Percentiles rank a stretch among this genome's conserved stretches.
Conservation (phyloP, 331 rosid genomes). For the Quercus lobata region DNA sequence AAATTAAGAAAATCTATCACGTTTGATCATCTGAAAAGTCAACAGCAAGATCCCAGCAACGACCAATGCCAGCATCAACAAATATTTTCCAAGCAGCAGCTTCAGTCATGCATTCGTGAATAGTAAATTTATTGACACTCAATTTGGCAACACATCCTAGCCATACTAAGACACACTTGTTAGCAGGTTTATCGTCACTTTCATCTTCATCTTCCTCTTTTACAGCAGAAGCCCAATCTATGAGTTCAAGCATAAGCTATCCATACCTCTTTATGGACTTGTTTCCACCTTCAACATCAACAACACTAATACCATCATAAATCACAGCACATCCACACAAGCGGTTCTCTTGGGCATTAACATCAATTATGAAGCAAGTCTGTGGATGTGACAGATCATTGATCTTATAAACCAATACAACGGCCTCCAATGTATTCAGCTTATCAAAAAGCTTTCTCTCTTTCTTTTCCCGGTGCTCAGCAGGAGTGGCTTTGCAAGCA, state of each 20-base stretch:
- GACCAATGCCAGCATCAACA: slow-evolving; percentile 79
- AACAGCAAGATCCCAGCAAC: slow-evolving; percentile 85
- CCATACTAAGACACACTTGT: slow-evolving; percentile 84
- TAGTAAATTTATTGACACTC: slow-evolving; percentile 53
- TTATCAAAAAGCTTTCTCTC: slow-evolving; percentile 91
- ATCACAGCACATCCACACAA: slow-evolving; percentile 83
- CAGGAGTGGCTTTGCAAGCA: slow-evolving; percentile 91
- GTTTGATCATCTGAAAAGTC: slow-evolving; percentile 47
- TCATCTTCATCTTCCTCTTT: slow-evolving; percentile 67
- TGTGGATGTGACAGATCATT: slow-evolving; percentile 80
- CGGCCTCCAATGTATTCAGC: slow-evolving; percentile 56
- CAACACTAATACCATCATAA: slow-evolving; percentile 58
- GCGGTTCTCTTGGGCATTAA: slow-evolving; percentile 83
- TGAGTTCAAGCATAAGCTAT: slow-evolving; percentile 79
- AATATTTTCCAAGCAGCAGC: slow-evolving; percentile 75
- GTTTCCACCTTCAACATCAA: slow-evolving; percentile 89
- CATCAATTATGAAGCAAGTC: slow-evolving; percentile 80
- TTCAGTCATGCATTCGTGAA: slow-evolving; percentile 88
- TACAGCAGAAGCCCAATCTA: slow-evolving; percentile 72
- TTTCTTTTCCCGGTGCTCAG: slow-evolving; percentile 87
- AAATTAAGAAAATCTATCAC: not conserved
- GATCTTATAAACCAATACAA: slow-evolving; percentile 73
- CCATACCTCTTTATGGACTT: slow-evolving; percentile 89
- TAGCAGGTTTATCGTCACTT: slow-evolving; percentile 59
- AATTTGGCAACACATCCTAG: slow-evolving; percentile 92